These are phyloP conservation scores for Hydnum rufescens DNA, from an alignment of 768 basidiomycete genomes.

Conservation along the genomic window DNA sequence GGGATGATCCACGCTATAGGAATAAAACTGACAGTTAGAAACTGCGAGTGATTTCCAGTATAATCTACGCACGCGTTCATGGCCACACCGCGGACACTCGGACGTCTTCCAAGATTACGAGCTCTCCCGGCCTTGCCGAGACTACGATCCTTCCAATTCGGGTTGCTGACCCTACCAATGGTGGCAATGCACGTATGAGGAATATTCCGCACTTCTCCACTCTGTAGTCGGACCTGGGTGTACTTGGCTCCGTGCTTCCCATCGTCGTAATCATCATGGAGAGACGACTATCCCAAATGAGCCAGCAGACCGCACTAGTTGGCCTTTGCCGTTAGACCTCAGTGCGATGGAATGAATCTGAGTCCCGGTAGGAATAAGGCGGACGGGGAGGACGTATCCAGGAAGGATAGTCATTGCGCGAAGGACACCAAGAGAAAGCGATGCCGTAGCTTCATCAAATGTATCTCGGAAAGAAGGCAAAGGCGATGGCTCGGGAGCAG, in stretches of 20 bases:
- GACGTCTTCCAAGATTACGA: constrained; percentile 72
- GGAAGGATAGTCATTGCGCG: constrained; percentile 68
- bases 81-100: constrained; percentile 81
- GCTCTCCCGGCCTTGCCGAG: constrained; percentile 84
- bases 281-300: constrained; percentile 63
- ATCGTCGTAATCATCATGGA: constrained; percentile 33
- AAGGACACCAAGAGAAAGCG: constrained; percentile 63
- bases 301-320: constrained; percentile 81
- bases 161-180: constrained; percentile 81
- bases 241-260: constrained; percentile 31
- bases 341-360: constrained; percentile 75
- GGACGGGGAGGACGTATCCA: constrained; percentile 83
- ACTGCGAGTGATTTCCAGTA: background rate
- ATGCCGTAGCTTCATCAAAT: constrained; percentile 10
- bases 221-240: constrained; percentile 67
- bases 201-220: constrained; percentile 82
- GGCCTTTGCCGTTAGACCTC: constrained; percentile 48
- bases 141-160: constrained; percentile 63
- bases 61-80: constrained; percentile 80
- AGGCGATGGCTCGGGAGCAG: constrained; percentile 10
- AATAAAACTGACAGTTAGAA: background rate
- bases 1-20: constrained; percentile 60
- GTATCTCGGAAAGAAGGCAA: background rate
- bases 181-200: constrained; percentile 62
- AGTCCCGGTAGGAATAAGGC: constrained; percentile 83